Evolutionary conservation across 371 early-diverging fungal species (phyloP), one percentile per base, ranked within the genome.

Genomic region (Zopfochytrium polystomum): DNA sequence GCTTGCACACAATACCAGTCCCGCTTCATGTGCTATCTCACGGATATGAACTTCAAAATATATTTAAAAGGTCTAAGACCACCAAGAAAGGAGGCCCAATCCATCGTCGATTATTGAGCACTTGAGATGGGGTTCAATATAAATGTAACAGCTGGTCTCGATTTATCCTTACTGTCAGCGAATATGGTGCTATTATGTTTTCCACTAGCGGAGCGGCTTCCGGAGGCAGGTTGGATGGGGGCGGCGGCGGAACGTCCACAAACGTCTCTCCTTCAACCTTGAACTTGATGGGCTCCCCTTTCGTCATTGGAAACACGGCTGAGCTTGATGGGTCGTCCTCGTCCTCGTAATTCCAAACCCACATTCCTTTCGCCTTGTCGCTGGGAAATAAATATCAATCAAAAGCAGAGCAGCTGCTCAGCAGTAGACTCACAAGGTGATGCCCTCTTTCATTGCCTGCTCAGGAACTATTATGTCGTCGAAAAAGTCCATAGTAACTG

Each of bases 401-500:
- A 22, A 15, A 53, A 18, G 23, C n/a, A 18, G 45, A 33, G 6
- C 18, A 43, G 20, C 13, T 22, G 52, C 3, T 31, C 22, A 7
- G 54, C 63, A 71, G 78, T 81, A 83, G 86, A 92, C 48, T 80
- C 82, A 13, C 84, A 78, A 38, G 42, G 11, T 11, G 42, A 11
- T 52, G 43, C 80, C 82, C 1, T 66, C 59, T 45, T 54, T 65
- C 52, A 80, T 52, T 48, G 60, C 59, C 18, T 70, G 71, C 7
- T 82, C 77, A 1, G 94, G 91, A 35, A 96, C 87, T 48, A 75
- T 67, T 18, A 96, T 91, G 72, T 96, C 96, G 70, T 92, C 91
- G 70, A 96, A 95, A 63, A 95, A 96, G 13, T 87, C 89, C 71
- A 95, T 69, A 0, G 92, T 82, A 3, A 93, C 91, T 85, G 55